Evolutionary conservation across 2,329 filamentous ascomycete species (phyloP).

Genomic region (Beauveria scarabaeidicola): DNA sequence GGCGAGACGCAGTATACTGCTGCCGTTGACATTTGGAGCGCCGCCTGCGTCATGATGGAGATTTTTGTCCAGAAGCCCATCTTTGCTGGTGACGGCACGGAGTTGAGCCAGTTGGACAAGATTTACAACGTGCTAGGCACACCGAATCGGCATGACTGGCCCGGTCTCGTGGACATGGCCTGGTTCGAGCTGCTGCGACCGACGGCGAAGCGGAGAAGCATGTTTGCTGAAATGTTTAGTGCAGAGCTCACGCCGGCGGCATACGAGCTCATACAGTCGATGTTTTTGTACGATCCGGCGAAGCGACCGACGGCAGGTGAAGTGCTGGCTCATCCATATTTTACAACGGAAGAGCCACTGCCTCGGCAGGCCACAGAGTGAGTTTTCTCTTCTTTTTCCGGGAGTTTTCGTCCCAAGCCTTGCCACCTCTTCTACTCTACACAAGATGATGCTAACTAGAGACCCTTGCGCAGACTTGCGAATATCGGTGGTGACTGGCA

Average conservation of each 20-base stretch:
- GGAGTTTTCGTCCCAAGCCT: too few relatives aligned
- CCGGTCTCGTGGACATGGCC: conserved; percentile 81
- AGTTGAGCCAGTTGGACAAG: conserved; percentile 91
- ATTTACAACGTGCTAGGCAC: conserved; percentile 92
- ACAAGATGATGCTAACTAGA: conserved; percentile 21
- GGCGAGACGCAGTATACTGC: conserved; percentile 87
- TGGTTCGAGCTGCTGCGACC: conserved; percentile 93
- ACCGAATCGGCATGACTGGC: conserved; percentile 78
- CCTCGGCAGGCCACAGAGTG: conserved; percentile 75
- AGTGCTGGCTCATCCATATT: conserved; percentile 82
- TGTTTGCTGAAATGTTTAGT: conserved; percentile 77
- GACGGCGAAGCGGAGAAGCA: conserved; percentile 59
- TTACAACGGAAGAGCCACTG: conserved; percentile 69
- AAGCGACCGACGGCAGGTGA: conserved; percentile 77
- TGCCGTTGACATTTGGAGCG: conserved; percentile 92
- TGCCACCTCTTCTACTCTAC: too few relatives aligned
- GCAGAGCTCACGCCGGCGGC: conserved; percentile 70
- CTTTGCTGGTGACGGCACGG: conserved; percentile 91
- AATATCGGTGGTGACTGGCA: conserved; percentile 92
- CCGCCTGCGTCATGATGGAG: conserved; percentile 91
- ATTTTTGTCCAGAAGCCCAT: conserved; percentile 92
- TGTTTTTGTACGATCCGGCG: conserved; percentile 84
- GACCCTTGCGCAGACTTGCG: conserved; percentile 48
- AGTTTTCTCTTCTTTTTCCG: conserved; percentile 26
- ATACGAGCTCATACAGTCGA: conserved; percentile 70